phyloP scores from a whole-genome alignment of 1,284 basidiomycete genomes.

The Ustilago bromivora region DNA sequence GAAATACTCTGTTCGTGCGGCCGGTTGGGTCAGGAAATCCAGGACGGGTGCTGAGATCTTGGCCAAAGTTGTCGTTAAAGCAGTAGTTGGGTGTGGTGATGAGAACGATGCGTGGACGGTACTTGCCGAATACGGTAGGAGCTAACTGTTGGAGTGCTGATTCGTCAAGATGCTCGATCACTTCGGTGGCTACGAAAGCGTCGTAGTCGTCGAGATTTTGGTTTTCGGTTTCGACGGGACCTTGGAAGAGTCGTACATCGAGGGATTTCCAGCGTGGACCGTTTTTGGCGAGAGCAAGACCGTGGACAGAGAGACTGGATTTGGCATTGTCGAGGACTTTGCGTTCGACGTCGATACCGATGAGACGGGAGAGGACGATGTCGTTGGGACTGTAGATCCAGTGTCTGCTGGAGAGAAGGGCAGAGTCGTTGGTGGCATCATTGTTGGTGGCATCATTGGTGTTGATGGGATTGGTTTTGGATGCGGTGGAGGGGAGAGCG shows the following conservation, averaged over 20 bases:
- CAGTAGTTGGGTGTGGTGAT: slow-evolving; percentile 90
- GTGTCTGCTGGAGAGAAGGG: slow-evolving; percentile 35
- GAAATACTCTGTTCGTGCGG: slow-evolving; percentile 74
- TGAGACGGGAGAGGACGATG: slow-evolving; percentile 43
- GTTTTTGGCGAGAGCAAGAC: slow-evolving; percentile 45
- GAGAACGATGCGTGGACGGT: slow-evolving; percentile 82
- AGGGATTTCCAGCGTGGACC: slow-evolving; percentile 53
- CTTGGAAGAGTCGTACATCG: slow-evolving; percentile 72
- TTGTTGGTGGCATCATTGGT: slow-evolving; percentile 1
- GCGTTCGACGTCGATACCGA: slow-evolving; percentile 55
- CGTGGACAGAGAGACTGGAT: slow-evolving; percentile 46
- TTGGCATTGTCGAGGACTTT: slow-evolving; percentile 52
- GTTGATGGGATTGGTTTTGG: background rate
- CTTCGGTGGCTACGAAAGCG: slow-evolving; percentile 86
- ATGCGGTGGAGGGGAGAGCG: slow-evolving; percentile 12
- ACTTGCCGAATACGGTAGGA: slow-evolving; percentile 83
- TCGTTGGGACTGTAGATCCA: slow-evolving; percentile 54
- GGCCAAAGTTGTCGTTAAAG: slow-evolving; percentile 84
- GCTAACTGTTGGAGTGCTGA: slow-evolving; percentile 81
- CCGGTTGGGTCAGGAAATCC: slow-evolving; percentile 81
- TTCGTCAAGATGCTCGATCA: slow-evolving; percentile 89
- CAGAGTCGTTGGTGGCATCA: slow-evolving; percentile 14
- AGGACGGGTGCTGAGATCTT: slow-evolving; percentile 54
- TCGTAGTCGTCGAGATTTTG: slow-evolving; percentile 79
- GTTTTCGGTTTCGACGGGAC: slow-evolving; percentile 82